These are phyloP conservation scores for Melampsora larici-populina DNA, from an alignment of 1,284 basidiomycete genomes.

Conservation along the genomic window DNA sequence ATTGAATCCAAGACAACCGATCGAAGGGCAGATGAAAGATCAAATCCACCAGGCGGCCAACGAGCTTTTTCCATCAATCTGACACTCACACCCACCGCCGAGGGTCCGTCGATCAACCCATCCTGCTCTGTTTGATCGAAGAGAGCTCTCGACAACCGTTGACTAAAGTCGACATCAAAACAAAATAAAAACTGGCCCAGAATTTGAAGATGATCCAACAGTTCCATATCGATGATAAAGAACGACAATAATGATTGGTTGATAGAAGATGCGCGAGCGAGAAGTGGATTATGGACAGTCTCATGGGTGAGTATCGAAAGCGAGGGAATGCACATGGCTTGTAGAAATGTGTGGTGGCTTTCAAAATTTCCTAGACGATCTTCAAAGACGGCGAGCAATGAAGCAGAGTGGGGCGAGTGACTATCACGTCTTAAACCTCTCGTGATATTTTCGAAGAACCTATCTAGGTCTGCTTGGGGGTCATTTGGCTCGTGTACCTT, in stretches of 20 bases:
- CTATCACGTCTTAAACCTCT: neutral
- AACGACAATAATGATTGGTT: conserved; percentile 34
- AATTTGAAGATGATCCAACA: conserved; percentile 38
- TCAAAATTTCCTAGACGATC: too few species aligned
- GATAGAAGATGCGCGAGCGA: conserved; percentile 20
- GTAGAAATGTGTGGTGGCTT: neutral
- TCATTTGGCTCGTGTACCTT: neutral
- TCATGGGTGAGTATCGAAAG: conserved; percentile 27
- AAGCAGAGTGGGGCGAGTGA: neutral
- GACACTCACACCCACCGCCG: conserved; percentile 25
- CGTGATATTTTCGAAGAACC: conserved; percentile 19
- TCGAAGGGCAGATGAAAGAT: conserved; percentile 36
- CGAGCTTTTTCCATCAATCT: conserved; percentile 8
- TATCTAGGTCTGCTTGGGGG: conserved; percentile 11
- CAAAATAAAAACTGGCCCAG: conserved; percentile 37
- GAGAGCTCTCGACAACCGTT: conserved; percentile 18
- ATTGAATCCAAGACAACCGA: conserved; percentile 39
- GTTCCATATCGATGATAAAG: conserved; percentile 34
- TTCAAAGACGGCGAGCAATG: conserved; percentile 5
- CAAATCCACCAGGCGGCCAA: conserved; percentile 36
- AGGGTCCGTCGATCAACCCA: neutral
- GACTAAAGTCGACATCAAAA: conserved; percentile 21
- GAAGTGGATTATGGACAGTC: conserved; percentile 29
- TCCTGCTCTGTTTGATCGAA: conserved; percentile 2
- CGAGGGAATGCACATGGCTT: conserved; percentile 28